These are phyloP conservation scores for Juglanconis sp. DNA, from an alignment of 2,329 filamentous ascomycete genomes.

Conservation along the genomic window DNA sequence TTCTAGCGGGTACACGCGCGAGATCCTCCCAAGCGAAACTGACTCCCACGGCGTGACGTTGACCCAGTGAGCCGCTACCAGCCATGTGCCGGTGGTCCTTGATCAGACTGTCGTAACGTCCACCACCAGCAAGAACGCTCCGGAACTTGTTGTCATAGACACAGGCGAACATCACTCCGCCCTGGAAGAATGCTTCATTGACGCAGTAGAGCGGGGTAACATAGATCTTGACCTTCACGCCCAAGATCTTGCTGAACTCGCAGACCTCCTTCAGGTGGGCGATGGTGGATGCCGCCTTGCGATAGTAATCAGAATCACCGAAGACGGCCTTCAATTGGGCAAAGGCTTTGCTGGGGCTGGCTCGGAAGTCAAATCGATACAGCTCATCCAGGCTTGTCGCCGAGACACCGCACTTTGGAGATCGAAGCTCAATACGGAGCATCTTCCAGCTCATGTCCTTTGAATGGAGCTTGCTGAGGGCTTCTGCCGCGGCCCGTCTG, in stretches of 20 bases:
- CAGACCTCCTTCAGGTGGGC: conserved; percentile 77
- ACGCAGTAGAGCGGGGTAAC: conserved; percentile 82
- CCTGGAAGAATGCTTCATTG: conserved; percentile 86
- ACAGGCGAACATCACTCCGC: conserved; percentile 86
- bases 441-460: conserved; percentile 78
- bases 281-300: conserved; percentile 72
- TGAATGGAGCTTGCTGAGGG: conserved; percentile 83
- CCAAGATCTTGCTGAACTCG: conserved; percentile 72
- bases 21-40: conserved; percentile 86
- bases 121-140: conserved; percentile 89
- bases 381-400: conserved; percentile 90
- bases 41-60: conserved; percentile 85
- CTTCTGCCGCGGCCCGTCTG: conserved; percentile 72
- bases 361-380: conserved; percentile 84
- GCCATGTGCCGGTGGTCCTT: conserved; percentile 74
- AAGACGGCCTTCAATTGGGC: conserved; percentile 57
- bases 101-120: conserved; percentile 87
- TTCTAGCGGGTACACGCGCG: conserved; percentile 58
- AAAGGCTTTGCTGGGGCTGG: conserved; percentile 55
- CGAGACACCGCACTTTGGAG: conserved; percentile 76
- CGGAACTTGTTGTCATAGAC: conserved; percentile 79
- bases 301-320: conserved; percentile 63
- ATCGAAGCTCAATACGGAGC: conserved; percentile 76
- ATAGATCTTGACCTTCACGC: conserved; percentile 74
- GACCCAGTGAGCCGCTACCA: conserved; percentile 39